Conservation (phyloP, 2,329 filamentous ascomycete species). For the Scorias spongiosa region DNA sequence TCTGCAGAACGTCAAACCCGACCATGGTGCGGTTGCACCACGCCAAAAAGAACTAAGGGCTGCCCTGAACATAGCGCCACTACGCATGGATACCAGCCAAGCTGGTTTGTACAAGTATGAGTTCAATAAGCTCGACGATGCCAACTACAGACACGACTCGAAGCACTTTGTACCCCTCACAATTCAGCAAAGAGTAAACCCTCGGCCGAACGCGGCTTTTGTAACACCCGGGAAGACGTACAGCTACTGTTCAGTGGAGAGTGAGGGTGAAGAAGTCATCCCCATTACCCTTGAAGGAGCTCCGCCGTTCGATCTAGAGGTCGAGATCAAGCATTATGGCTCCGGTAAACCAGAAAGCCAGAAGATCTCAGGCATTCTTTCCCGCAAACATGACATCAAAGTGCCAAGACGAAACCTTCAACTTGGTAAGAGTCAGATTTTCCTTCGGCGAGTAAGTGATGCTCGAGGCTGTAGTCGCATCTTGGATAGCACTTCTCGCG, state of each 20-base stretch:
- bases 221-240: constrained; percentile 79
- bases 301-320: constrained; percentile 77
- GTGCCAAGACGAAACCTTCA: constrained; percentile 76
- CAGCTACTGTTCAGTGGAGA: constrained; percentile 83
- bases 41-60: constrained; percentile 61
- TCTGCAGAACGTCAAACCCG: constrained; percentile 57
- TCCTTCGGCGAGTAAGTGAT: constrained; percentile 80
- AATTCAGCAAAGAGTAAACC: constrained; percentile 70
- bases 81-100: constrained; percentile 73
- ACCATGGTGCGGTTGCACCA: constrained; percentile 45
- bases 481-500: constrained; percentile 48
- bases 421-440: constrained; percentile 76
- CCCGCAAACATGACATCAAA: constrained; percentile 59
- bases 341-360: constrained; percentile 66
- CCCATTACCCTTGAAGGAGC: constrained; percentile 71
- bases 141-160: constrained; percentile 64
- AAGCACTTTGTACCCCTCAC: constrained; percentile 49
- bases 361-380: constrained; percentile 63
- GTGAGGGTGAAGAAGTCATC: constrained; percentile 64
- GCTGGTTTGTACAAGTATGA: constrained; percentile 75
- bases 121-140: constrained; percentile 70
- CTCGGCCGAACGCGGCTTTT: constrained; percentile 70
- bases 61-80: constrained; percentile 57
- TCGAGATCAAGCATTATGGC: constrained; percentile 85
- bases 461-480: constrained; percentile 71